Conservation (phyloP, 768 basidiomycete genomes). For the Amanita exitialis region DNA sequence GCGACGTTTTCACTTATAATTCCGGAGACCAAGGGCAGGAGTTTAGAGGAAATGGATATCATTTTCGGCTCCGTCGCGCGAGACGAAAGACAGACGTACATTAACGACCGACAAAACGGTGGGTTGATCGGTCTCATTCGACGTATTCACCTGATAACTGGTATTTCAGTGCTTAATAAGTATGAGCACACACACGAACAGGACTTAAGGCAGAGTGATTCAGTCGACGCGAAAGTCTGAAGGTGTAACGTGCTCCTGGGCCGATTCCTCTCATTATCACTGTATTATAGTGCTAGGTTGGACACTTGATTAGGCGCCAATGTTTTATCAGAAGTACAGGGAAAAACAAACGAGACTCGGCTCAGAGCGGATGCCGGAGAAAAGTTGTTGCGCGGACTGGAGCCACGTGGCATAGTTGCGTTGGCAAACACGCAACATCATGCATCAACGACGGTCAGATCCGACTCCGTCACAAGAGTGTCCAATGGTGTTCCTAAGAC, state of each 20-base stretch:
- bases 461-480: no score
- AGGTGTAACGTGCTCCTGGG: not conserved
- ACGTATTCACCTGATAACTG: not conserved
- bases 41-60: constrained; percentile 44
- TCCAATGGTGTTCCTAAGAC: no score
- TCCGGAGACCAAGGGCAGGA: constrained; percentile 53
- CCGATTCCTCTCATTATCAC: no score
- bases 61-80: constrained; percentile 46
- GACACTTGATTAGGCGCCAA: no score
- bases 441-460: no score
- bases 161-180: not conserved
- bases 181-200: not conserved
- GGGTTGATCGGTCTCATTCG: not conserved
- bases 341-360: no score
- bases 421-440: no score
- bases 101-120: constrained; percentile 36
- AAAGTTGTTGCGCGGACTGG: no score
- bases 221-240: not conserved
- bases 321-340: no score
- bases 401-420: no score
- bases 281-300: no score
- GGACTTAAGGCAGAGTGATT: not conserved
- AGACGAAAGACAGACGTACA: constrained; percentile 43
- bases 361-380: no score
- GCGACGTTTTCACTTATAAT: constrained; percentile 51